These are phyloP conservation scores for Microthlaspi erraticum DNA, from an alignment of 345 rosid genomes.

Conservation along the genomic window DNA sequence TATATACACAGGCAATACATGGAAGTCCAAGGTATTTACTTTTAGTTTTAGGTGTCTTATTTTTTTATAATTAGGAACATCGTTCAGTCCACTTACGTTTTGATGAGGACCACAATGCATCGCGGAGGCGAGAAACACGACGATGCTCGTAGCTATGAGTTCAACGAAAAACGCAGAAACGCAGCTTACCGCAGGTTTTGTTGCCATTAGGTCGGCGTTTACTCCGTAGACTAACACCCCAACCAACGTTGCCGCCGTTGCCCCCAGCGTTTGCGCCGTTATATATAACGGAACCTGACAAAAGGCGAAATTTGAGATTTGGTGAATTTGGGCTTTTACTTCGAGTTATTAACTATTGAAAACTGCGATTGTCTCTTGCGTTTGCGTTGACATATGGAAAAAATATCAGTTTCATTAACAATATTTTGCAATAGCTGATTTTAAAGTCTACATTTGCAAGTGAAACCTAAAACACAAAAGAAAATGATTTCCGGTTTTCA, in stretches of 20 bases:
- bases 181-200: slow-evolving; percentile 59
- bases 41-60: too few relatives aligned
- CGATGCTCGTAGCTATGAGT: slow-evolving; percentile 67
- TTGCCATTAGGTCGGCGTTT: slow-evolving; percentile 59
- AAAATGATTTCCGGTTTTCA: too few relatives aligned
- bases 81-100: slow-evolving; percentile 50
- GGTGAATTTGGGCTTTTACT: too few relatives aligned
- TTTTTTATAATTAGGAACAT: not conserved
- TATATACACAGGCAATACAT: too few relatives aligned
- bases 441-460: too few relatives aligned
- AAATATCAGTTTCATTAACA: too few relatives aligned
- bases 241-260: slow-evolving; percentile 60
- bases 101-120: slow-evolving; percentile 55
- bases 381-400: too few relatives aligned
- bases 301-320: not conserved
- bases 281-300: slow-evolving; percentile 76
- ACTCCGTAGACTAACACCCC: slow-evolving; percentile 63
- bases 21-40: too few relatives aligned
- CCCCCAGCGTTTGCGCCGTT: slow-evolving; percentile 70
- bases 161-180: slow-evolving; percentile 82
- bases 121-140: slow-evolving; percentile 69
- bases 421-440: too few relatives aligned
- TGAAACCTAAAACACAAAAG: too few relatives aligned
- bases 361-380: too few relatives aligned
- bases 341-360: too few relatives aligned